These are phyloP conservation scores for Apiospora aurea DNA, from an alignment of 2,329 filamentous ascomycete genomes.

Conservation along the genomic window DNA sequence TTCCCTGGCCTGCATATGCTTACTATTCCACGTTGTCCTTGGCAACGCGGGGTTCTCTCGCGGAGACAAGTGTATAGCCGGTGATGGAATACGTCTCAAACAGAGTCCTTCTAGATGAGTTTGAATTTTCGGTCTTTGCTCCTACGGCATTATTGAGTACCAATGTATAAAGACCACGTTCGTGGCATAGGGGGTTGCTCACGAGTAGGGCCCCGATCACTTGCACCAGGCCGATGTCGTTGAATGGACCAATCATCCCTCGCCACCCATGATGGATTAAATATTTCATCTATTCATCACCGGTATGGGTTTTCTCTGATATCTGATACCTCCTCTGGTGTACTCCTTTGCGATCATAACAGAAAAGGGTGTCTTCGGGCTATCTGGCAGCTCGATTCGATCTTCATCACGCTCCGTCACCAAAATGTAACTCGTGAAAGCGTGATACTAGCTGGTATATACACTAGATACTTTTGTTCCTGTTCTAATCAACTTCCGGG, in stretches of 20 bases:
- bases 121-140: not conserved
- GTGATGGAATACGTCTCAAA: not conserved
- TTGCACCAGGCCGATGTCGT: not conserved
- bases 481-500: no score
- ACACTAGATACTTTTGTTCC: no score
- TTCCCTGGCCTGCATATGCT: not conserved
- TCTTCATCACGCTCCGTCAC: not conserved
- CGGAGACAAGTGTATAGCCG: not conserved
- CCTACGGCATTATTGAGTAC: not conserved
- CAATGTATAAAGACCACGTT: not conserved
- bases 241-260: not conserved
- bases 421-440: not conserved
- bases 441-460: not conserved
- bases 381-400: not conserved
- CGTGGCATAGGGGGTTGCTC: not conserved
- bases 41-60: not conserved
- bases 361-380: not conserved
- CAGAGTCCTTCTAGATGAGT: no score
- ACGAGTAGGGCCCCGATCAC: no score
- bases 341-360: not conserved
- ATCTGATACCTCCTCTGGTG: not conserved
- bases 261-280: not conserved
- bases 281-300: not conserved
- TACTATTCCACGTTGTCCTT: not conserved
- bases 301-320: not conserved